Evolutionary conservation across 1,284 basidiomycete genomes (phyloP), one percentile per base, ranked within the genome.

Genomic region (Cutaneotrichosporon cavernicola): DNA sequence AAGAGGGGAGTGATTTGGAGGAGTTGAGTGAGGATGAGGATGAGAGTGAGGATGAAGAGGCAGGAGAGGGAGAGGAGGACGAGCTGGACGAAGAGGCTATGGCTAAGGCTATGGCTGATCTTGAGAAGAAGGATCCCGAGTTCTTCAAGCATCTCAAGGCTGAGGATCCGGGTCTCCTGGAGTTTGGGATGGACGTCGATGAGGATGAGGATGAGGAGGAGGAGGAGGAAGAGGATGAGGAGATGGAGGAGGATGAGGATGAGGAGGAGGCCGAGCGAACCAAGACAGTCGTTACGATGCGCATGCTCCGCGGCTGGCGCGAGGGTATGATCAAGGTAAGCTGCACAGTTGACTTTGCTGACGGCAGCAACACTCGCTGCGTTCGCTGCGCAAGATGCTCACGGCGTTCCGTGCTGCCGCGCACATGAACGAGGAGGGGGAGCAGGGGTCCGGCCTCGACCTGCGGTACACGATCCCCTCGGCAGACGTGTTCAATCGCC

Each of bases 61-160:
- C 82, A 81, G 13, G 85, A 84, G 83, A 84, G 5, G 83, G 81
- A 1, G 78, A 80, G 5, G 85, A 82, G 8, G 85, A 83, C 5
- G 56, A 81, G 16, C 82, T 85, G 51, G 72, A 83, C 46, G 86
- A 86, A 66, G 75, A 65, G 51, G 90, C 89, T 85, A 91, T 75
- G 90, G 89, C 64, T 82, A 84, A 73, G 79, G 75, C 97, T 62
- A 86, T 99, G n/a, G 89, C 91, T 56, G 89, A 91, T 74, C 85
- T 99, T 47, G 90, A 90, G 14, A 90, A 96, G 80, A 96, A 92
- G 79, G 97, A 99, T 78, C 96, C 96, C 21, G 96, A 97, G 74
- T 99, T 99, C 82, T 99, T 88, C 88, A 94, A 97, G 80, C 99
- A 97, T 76, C 84, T 99, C 8, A 89, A 97, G 82, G 92, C 98